Evolutionary conservation across 148 eudicot species (phyloP).

Genomic region (Polygonum aviculare): DNA sequence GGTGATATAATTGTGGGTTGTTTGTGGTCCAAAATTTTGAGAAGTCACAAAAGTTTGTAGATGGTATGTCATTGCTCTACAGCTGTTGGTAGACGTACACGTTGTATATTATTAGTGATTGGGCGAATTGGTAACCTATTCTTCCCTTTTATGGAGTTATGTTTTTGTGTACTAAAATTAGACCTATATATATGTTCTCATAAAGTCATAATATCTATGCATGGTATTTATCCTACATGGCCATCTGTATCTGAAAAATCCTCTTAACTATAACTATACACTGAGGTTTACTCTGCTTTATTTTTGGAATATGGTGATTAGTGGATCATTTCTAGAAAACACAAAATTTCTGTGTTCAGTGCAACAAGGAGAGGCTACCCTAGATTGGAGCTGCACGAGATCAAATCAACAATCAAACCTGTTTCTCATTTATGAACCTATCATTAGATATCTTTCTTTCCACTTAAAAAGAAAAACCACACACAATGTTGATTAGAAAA

Average conservation of each 20-base stretch:
- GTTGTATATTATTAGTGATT: neutral
- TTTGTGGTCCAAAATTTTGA: neutral
- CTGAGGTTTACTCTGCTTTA: no score
- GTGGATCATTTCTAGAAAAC: neutral
- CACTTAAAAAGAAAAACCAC: neutral
- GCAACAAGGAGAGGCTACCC: neutral
- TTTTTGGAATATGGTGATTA: neutral
- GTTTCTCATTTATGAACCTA: neutral
- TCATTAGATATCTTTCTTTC: neutral
- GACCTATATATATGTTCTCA: neutral
- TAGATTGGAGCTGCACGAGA: neutral
- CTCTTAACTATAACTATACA: neutral
- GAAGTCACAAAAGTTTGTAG: neutral
- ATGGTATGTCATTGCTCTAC: neutral
- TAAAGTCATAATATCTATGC: neutral
- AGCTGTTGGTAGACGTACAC: neutral
- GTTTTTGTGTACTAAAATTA: neutral
- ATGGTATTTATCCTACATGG: neutral
- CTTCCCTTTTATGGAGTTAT: neutral
- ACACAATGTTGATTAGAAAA: neutral
- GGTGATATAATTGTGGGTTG: neutral
- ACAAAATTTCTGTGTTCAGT: neutral
- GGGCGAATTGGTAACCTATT: neutral
- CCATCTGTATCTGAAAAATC: neutral
- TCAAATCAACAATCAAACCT: neutral